These are phyloP conservation scores for Dissophora globulifera DNA, from an alignment of 192 early-diverging fungal genomes.

Conservation along the genomic window DNA sequence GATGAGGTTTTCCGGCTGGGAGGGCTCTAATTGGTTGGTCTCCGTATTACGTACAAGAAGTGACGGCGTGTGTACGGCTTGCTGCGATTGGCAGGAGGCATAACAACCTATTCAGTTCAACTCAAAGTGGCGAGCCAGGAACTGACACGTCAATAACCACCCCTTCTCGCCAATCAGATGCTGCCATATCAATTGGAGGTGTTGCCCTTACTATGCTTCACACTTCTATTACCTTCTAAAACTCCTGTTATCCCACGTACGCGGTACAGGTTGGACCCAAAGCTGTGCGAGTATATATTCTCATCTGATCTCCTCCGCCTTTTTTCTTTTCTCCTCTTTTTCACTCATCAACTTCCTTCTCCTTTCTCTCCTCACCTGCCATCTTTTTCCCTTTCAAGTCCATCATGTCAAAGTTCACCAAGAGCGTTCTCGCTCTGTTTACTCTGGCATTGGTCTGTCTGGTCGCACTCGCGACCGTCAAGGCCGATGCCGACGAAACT, in stretches of 20 bases:
- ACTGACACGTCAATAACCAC: constrained; percentile 4
- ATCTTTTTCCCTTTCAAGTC: constrained; percentile 1
- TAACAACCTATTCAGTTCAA: too few relatives aligned
- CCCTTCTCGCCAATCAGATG: background rate
- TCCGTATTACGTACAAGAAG: constrained; percentile 16
- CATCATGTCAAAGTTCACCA: constrained; percentile 53
- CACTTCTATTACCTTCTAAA: background rate
- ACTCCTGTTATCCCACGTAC: background rate
- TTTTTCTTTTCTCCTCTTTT: constrained; percentile 13
- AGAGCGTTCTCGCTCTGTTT: constrained; percentile 50
- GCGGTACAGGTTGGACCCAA: background rate
- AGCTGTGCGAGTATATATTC: constrained; percentile 6
- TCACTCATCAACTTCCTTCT: constrained; percentile 20
- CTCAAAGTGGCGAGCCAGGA: background rate
- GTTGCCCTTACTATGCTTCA: background rate
- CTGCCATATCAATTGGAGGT: background rate
- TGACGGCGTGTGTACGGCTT: too few relatives aligned
- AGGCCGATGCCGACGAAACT: constrained; percentile 48
- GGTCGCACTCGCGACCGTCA: constrained; percentile 49
- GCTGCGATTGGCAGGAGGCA: too few relatives aligned
- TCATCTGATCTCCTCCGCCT: background rate
- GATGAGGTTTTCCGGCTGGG: too few relatives aligned
- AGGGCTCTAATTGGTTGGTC: constrained; percentile 16
- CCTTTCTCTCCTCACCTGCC: background rate
- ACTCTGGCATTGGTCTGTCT: constrained; percentile 50